These are phyloP conservation scores for Silene latifolia DNA, from an alignment of 148 eudicot genomes.

Conservation along the genomic window DNA sequence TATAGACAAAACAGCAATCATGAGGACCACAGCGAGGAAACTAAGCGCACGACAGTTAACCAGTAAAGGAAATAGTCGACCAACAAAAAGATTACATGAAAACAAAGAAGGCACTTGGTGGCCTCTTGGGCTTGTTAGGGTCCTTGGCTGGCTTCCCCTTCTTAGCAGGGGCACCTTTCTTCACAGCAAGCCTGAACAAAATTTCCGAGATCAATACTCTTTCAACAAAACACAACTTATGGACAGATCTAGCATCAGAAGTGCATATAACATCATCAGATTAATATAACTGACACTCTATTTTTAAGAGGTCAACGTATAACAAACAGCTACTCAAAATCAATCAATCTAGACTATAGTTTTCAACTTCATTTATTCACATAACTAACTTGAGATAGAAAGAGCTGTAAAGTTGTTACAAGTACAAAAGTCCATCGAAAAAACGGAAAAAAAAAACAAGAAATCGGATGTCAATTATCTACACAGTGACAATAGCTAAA, in stretches of 20 bases:
- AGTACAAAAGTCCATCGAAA: background rate
- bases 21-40: background rate
- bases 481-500: background rate
- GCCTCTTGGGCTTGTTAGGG: constrained; percentile 69
- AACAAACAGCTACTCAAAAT: background rate
- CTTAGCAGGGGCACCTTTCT: constrained; percentile 34
- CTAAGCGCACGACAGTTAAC: background rate
- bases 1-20: background rate
- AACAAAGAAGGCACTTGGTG: constrained; percentile 58
- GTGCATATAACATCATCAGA: background rate
- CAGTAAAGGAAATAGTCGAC: background rate
- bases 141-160: constrained; percentile 53
- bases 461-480: background rate
- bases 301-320: background rate
- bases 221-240: too few species aligned
- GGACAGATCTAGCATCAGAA: background rate
- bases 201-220: background rate
- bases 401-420: too few species aligned
- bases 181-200: constrained; percentile 45
- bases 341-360: constrained; percentile 15
- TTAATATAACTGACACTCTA: background rate
- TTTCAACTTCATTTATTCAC: too few species aligned
- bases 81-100: constrained; percentile 37
- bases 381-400: background rate
- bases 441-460: too few species aligned